A percentile compares a stretch with the other conserved stretches of the same genome.
Conservation (phyloP, 2,329 filamentous ascomycete species). For the Lachnellula willkommii region DNA sequence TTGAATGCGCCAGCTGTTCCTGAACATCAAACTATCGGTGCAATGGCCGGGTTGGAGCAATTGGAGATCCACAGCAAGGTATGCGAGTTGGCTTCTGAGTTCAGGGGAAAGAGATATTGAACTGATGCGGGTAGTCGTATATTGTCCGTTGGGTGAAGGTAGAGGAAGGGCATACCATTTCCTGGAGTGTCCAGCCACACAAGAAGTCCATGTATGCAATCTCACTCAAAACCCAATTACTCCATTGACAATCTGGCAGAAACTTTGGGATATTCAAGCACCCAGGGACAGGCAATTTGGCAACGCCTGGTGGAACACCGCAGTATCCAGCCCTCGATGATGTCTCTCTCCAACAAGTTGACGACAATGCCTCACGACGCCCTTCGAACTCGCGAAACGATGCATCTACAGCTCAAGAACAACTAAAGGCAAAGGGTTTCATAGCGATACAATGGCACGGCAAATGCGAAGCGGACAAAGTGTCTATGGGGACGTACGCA, state of each 20-base stretch:
- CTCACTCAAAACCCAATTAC: not conserved
- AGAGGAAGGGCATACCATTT: constrained; percentile 83
- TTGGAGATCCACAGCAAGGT: constrained; percentile 97
- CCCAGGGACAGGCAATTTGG: constrained; percentile 53
- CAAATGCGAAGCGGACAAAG: constrained; percentile 94
- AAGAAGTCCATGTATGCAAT: constrained; percentile 80
- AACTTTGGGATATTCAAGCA: constrained; percentile 99
- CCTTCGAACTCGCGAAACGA: constrained; percentile 49
- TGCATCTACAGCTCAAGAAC: constrained; percentile 54
- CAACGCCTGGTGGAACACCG: constrained; percentile 13
- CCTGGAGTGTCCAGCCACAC: constrained; percentile 95
- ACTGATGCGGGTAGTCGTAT: constrained; percentile 64
- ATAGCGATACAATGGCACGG: constrained; percentile 77
- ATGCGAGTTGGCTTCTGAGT: constrained; percentile 28
- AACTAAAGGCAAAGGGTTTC: constrained; percentile 62
- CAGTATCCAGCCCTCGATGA: constrained; percentile 20
- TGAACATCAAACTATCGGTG: constrained; percentile 55
- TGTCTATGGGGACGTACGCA: constrained; percentile 84
- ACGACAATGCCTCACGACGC: constrained; percentile 27
- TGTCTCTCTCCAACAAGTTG: constrained; percentile 22
- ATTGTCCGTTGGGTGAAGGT: constrained; percentile 97
- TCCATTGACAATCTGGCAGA: constrained; percentile 37
- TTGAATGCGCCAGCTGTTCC: constrained; percentile 12
- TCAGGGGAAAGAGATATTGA: constrained; percentile 8
- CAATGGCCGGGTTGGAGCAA: constrained; percentile 92